Conservation (phyloP, 352 stramenopile species). For the Aphanomyces invadans region DNA sequence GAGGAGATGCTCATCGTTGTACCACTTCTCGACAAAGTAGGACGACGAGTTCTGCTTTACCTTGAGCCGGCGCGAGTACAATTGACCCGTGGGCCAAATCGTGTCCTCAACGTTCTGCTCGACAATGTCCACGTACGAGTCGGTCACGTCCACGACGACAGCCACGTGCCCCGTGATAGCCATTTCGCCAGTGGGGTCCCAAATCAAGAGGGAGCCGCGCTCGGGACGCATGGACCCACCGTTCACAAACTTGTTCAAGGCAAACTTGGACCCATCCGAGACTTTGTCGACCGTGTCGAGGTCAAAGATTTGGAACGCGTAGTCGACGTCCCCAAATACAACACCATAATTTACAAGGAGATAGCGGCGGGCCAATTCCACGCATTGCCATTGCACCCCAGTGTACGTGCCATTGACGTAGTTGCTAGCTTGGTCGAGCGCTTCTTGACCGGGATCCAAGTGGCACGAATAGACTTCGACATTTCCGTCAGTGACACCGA, state of each 20-base stretch:
- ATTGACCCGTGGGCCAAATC: constrained; percentile 15
- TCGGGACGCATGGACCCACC: background rate
- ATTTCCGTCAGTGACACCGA: constrained; percentile 16
- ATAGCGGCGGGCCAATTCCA: constrained; percentile 20
- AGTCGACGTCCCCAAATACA: constrained; percentile 20
- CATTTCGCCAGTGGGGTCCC: constrained; percentile 17
- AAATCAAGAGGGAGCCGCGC: constrained; percentile 19
- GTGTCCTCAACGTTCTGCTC: constrained; percentile 24
- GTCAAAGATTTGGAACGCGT: constrained; percentile 24
- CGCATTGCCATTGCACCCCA: constrained; percentile 18
- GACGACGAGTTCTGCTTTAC: constrained; percentile 21
- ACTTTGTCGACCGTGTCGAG: background rate
- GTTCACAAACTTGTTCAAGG: constrained; percentile 13
- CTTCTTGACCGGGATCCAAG: background rate
- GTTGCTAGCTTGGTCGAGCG: constrained; percentile 14
- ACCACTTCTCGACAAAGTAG: constrained; percentile 22
- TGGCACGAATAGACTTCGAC: constrained; percentile 24
- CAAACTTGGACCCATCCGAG: background rate
- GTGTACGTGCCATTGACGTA: constrained; percentile 23
- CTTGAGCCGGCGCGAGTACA: constrained; percentile 21
- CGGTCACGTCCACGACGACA: constrained; percentile 19
- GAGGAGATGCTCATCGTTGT: constrained; percentile 14
- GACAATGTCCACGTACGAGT: constrained; percentile 24
- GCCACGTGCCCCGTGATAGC: constrained; percentile 14
- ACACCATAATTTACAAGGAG: constrained; percentile 17